Conservation (phyloP, 202 grass and related monocot species). For the Elaeis oleifera region DNA sequence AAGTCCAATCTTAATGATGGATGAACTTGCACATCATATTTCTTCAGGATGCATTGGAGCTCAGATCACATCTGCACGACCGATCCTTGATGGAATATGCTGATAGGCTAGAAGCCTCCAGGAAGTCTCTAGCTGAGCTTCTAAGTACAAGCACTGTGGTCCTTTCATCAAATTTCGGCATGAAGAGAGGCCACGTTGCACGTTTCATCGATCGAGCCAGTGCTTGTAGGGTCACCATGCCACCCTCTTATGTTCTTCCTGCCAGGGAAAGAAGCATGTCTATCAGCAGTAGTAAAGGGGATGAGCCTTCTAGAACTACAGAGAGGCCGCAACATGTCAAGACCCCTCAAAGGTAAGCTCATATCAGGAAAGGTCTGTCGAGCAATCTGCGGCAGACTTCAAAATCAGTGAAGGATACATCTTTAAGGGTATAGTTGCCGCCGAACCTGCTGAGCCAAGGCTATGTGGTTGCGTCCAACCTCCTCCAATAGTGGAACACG, state of each 20-base stretch:
- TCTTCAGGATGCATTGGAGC: neutral
- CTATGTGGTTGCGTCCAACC: constrained; percentile 2
- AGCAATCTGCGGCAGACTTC: neutral
- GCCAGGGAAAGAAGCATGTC: neutral
- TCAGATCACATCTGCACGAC: constrained; percentile 6
- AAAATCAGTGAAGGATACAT: neutral
- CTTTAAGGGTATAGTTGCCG: constrained; percentile 1
- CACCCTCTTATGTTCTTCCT: neutral
- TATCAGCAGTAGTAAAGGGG: neutral
- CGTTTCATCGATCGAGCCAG: constrained; percentile 3
- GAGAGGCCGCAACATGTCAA: neutral
- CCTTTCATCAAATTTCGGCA: neutral
- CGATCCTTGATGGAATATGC: constrained; percentile 10
- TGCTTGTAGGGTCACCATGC: neutral
- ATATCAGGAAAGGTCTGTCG: neutral
- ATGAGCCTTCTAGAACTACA: neutral
- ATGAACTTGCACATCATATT: neutral
- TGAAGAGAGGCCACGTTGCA: constrained; percentile 1
- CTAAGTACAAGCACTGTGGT: neutral
- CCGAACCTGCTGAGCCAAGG: neutral
- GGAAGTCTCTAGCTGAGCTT: constrained; percentile 1
- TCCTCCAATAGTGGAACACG: neutral
- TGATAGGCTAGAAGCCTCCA: neutral
- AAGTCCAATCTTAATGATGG: neutral
- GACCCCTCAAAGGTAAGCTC: neutral